Percentiles rank a stretch among this genome's conserved stretches.
Conservation (phyloP, 768 basidiomycete genomes). For the Rhizopogon vesiculosus region DNA sequence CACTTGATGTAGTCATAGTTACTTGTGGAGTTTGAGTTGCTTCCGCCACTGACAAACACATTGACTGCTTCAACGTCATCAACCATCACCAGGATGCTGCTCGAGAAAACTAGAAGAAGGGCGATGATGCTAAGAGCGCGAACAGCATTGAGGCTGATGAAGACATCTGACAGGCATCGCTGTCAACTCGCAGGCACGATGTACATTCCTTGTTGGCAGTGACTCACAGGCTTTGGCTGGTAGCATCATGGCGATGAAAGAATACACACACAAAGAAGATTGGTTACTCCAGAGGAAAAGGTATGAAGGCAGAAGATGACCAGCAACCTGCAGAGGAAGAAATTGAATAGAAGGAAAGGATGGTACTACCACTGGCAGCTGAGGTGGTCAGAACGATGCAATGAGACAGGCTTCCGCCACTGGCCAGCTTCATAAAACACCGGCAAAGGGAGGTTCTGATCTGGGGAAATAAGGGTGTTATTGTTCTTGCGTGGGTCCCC, state of each 20-base stretch:
- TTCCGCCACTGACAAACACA: constrained; percentile 41
- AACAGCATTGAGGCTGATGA: constrained; percentile 74
- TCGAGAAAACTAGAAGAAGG: constrained; percentile 77
- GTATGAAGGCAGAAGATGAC: constrained; percentile 8
- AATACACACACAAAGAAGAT: background rate
- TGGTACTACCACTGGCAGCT: background rate
- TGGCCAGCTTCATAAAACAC: background rate
- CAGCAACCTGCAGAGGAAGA: constrained; percentile 18
- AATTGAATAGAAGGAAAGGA: background rate
- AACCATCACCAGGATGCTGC: constrained; percentile 68
- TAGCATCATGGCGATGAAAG: constrained; percentile 12
- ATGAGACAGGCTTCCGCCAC: background rate
- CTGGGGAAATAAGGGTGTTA: constrained; percentile 18
- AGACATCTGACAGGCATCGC: constrained; percentile 33
- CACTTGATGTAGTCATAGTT: constrained; percentile 84
- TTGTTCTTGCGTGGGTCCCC: constrained; percentile 15
- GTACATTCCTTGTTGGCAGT: background rate
- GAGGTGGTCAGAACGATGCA: background rate
- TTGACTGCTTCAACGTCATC: constrained; percentile 76
- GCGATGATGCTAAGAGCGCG: constrained; percentile 74
- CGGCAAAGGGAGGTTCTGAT: background rate
- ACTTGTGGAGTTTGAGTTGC: constrained; percentile 32
- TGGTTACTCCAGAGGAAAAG: constrained; percentile 11
- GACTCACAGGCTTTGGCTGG: constrained; percentile 25
- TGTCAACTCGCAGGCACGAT: background rate